Evolutionary conservation across 441 rosid species (phyloP).

Genomic region (Pelargonium australe): DNA sequence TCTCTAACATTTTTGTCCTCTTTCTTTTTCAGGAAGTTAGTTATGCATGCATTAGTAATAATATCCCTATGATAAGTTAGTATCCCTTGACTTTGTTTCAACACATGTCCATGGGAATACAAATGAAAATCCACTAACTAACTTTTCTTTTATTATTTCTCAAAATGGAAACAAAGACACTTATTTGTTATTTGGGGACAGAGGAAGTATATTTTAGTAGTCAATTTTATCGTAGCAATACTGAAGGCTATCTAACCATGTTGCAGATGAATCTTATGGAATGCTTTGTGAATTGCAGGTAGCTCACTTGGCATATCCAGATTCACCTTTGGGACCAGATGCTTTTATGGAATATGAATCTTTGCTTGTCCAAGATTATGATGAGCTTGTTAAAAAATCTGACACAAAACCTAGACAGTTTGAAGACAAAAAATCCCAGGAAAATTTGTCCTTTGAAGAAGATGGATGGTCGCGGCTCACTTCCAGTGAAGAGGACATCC

Average conservation of each 20-base stretch:
- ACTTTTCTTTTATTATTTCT: no score
- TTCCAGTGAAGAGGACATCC: conserved; percentile 40
- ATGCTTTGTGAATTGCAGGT: conserved; percentile 37
- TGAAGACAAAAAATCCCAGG: conserved; percentile 25
- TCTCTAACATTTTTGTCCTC: no score
- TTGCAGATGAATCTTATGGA: conserved; percentile 14
- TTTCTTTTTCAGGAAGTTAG: no score
- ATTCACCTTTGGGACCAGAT: conserved; percentile 90
- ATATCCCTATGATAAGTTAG: no score
- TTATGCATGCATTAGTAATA: no score
- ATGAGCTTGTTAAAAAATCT: conserved; percentile 57
- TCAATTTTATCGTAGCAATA: background rate
- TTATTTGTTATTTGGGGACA: no score
- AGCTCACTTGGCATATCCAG: conserved; percentile 74
- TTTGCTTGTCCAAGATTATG: conserved; percentile 87
- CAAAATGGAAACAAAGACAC: no score
- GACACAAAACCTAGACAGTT: conserved; percentile 28
- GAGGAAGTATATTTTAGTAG: background rate
- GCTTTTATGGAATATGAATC: conserved; percentile 82
- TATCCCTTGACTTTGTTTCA: no score
- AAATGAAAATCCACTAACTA: no score
- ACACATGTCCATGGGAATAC: background rate
- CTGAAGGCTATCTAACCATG: background rate
- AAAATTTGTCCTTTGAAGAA: conserved; percentile 32
- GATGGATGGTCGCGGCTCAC: conserved; percentile 59